A percentile compares a stretch with the other conserved stretches of the same genome.
These are phyloP conservation scores for Fusarium domesticum DNA, from an alignment of 2,329 filamentous ascomycete genomes.

Conservation along the genomic window DNA sequence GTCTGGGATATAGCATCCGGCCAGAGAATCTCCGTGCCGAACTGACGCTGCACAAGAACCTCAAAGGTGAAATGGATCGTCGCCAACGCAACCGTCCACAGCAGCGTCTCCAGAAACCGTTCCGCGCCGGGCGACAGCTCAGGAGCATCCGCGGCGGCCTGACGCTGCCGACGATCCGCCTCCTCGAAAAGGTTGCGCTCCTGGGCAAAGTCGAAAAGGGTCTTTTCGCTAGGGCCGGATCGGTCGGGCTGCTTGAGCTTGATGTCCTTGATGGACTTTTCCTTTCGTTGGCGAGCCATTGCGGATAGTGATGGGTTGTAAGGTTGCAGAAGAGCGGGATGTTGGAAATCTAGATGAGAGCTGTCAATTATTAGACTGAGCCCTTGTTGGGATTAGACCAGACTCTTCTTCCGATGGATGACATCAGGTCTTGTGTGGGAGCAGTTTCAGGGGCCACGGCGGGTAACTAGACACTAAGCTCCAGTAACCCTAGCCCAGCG, in stretches of 20 bases:
- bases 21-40: constrained; percentile 65
- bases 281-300: constrained; percentile 52
- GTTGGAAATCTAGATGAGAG: constrained; percentile 2
- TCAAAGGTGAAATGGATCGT: constrained; percentile 77
- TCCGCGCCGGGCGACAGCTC: constrained; percentile 46
- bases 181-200: constrained; percentile 57
- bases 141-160: constrained; percentile 35
- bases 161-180: constrained; percentile 40
- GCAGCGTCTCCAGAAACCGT: constrained; percentile 51
- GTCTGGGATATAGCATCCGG: constrained; percentile 51
- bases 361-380: background rate
- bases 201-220: constrained; percentile 70
- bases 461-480: background rate
- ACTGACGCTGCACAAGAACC: constrained; percentile 76
- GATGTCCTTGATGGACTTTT: constrained; percentile 49
- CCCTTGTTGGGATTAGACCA: background rate
- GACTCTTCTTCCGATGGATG: background rate
- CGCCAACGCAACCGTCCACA: constrained; percentile 61
- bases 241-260: constrained; percentile 69
- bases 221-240: constrained; percentile 58
- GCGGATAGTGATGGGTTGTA: constrained; percentile 2
- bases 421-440: background rate
- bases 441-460: background rate
- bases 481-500: background rate
- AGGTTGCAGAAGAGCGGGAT: constrained; percentile 1